Base-by-base conservation (phyloP, 768 basidiomycete species). In the Tulasnella sp. region DNA sequence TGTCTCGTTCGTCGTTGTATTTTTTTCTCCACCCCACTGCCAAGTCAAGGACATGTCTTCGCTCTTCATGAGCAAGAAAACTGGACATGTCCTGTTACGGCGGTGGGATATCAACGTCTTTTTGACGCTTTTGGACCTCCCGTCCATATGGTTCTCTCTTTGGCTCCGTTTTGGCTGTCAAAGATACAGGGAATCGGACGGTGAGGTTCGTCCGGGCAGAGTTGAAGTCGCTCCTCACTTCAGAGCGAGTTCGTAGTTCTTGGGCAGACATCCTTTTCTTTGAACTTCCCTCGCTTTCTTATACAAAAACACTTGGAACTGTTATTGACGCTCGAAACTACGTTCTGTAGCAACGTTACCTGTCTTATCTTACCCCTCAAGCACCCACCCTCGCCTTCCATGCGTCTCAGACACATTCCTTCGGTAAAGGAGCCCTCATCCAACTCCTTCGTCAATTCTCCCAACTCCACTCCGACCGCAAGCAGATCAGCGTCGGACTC, bases 331-430 rank as follows among this genome's bases (percentile, higher is more conserved):
- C 45, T 38, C 29, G 29, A 51, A 38, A 32, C 9, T 44, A 23
- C 44, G 9, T 44, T 61, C 41, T 53, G 26, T 63, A 95, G 93
- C 92, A 93, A 60, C 86, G 95, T 56, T 95, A 96, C 74, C 89
- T 97, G 65, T 86, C 94, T 74, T 86, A 96, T 68, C 82, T 98
- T 21, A 95, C 92, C 0, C 88, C 94, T 49, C 84, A 85, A 58
- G 96, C 91, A 68, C 95, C 95, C 8, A 97, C 95, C 4, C 86
- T 99, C 66, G 95, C 95, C 2, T 97, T 98, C 78, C 95, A 99
- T 70, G 96, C 95, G 5, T 98, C 95, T 21, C 93, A 94, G 47
- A 96, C 96, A 71, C 94, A 99, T 74, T 96, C 95, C 1, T 99
- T 99, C 68, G 96, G 95, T 67, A 98, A 99, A 74, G 95, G 95